Percentiles rank a stretch among this genome's conserved stretches.
Conservation (phyloP, 805 yeast species). For the Nakazawaea siamensis region DNA sequence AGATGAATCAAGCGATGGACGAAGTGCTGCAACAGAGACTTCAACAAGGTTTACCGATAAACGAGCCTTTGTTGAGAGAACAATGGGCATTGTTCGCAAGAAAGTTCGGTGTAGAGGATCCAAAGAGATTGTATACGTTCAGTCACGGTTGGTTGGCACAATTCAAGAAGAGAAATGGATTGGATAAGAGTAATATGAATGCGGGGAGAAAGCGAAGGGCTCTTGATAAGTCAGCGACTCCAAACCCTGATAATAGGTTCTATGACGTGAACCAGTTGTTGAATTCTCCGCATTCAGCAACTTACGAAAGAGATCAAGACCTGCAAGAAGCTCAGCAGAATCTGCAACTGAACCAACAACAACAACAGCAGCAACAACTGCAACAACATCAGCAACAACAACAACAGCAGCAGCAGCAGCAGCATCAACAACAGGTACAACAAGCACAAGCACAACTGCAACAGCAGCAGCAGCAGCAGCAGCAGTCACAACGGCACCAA, state of each 20-base stretch:
- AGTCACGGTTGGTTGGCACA: slow-evolving; percentile 60
- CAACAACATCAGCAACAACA: background rate
- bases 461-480: slow-evolving; percentile 1
- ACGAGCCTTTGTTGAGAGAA: slow-evolving; percentile 46
- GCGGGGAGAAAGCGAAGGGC: background rate
- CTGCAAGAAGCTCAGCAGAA: background rate
- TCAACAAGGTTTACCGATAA: slow-evolving; percentile 36
- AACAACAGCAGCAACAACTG: background rate
- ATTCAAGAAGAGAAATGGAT: slow-evolving; percentile 51
- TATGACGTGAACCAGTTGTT: slow-evolving; percentile 9
- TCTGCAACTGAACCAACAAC: background rate
- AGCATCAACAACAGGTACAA: background rate
- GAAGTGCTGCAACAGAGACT: slow-evolving; percentile 36
- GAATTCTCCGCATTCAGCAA: slow-evolving; percentile 5
- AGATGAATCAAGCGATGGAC: slow-evolving; percentile 54
- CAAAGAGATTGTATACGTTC: slow-evolving; percentile 44
- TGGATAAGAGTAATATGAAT: slow-evolving; percentile 26
- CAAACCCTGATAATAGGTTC: slow-evolving; percentile 12
- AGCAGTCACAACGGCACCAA: slow-evolving; percentile 1
- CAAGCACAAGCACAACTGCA: background rate
- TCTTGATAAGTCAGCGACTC: too few species aligned
- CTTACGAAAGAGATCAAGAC: too few species aligned
- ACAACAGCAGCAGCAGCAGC: background rate
- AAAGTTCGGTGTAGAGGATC: slow-evolving; percentile 50
- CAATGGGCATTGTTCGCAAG: slow-evolving; percentile 51